Conservation (phyloP, 2,329 filamentous ascomycete genomes). For the Phialophora tarda region DNA sequence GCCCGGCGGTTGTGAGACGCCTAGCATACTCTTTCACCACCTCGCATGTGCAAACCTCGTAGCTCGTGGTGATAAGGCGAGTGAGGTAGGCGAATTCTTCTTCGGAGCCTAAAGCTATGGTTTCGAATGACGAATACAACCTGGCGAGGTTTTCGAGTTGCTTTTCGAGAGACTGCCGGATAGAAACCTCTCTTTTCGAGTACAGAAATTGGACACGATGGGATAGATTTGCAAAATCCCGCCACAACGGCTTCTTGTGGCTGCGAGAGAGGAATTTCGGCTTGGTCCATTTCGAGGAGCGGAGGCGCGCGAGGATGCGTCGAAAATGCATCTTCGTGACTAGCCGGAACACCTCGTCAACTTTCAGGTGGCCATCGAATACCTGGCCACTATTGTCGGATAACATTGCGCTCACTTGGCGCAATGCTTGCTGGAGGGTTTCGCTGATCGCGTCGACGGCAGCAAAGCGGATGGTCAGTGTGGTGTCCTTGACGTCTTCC, state of each 20-base stretch:
- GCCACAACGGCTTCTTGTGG: conserved; percentile 34
- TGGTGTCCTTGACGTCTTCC: conserved; percentile 28
- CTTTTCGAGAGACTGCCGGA: conserved; percentile 16
- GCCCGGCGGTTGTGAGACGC: conserved; percentile 13
- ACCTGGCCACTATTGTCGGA: too few species aligned
- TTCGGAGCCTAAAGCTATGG: neutral
- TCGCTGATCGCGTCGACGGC: conserved; percentile 24
- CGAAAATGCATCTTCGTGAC: conserved; percentile 8
- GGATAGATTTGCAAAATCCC: conserved; percentile 28
- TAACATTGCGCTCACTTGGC: neutral
- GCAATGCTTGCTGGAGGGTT: neutral
- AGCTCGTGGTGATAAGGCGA: conserved; percentile 18
- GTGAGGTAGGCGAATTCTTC: conserved; percentile 7
- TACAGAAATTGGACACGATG: conserved; percentile 31
- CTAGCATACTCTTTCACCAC: conserved; percentile 15
- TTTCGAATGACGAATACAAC: conserved; percentile 26
- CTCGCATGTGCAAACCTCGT: conserved; percentile 21
- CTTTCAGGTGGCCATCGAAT: neutral
- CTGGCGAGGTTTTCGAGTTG: conserved; percentile 16
- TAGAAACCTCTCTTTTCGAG: conserved; percentile 15
- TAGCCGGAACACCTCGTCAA: conserved; percentile 2
- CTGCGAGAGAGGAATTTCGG: conserved; percentile 27
- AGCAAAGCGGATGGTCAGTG: conserved; percentile 26
- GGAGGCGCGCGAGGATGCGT: conserved; percentile 23
- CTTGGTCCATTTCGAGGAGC: conserved; percentile 33